These are phyloP conservation scores for Pseudogymnoascus pannorum DNA, from an alignment of 2,329 filamentous ascomycete species.

Conservation along the genomic window DNA sequence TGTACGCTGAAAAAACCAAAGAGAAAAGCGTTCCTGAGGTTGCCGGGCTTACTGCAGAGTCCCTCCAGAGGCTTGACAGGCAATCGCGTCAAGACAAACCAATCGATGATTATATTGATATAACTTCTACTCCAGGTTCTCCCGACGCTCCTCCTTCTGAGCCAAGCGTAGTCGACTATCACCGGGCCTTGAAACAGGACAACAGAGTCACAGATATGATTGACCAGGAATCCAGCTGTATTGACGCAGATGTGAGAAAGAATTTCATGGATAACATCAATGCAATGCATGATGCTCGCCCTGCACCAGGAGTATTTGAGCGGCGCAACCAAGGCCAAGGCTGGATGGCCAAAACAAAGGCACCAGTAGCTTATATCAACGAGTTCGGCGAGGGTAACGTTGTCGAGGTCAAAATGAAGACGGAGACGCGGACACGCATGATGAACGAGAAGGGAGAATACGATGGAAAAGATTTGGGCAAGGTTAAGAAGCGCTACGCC, in stretches of 20 bases:
- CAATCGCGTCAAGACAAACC: neutral
- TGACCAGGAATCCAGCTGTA: neutral
- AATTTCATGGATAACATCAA: neutral
- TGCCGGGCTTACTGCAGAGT: neutral
- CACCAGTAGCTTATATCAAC: neutral
- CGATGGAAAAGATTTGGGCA: slow-evolving; percentile 1
- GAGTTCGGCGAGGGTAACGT: neutral
- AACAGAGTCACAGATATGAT: too few relatives aligned
- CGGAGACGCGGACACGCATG: neutral
- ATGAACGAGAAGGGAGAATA: slow-evolving; percentile 8
- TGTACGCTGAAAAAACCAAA: neutral
- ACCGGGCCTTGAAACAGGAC: neutral
- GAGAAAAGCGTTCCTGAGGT: neutral
- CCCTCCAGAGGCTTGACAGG: neutral
- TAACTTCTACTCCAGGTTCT: neutral
- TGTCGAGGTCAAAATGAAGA: neutral
- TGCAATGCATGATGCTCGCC: neutral
- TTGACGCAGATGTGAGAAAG: neutral
- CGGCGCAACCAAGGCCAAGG: neutral
- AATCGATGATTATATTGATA: neutral
- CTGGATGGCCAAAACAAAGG: neutral
- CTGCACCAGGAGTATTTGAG: neutral
- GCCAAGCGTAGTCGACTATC: neutral
- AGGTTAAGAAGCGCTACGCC: neutral
- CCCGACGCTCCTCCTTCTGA: neutral